A percentile compares a stretch with the other conserved stretches of the same genome.
These are phyloP conservation scores for Fusarium algeriense DNA, from an alignment of 2,329 filamentous ascomycete species.

Conservation along the genomic window DNA sequence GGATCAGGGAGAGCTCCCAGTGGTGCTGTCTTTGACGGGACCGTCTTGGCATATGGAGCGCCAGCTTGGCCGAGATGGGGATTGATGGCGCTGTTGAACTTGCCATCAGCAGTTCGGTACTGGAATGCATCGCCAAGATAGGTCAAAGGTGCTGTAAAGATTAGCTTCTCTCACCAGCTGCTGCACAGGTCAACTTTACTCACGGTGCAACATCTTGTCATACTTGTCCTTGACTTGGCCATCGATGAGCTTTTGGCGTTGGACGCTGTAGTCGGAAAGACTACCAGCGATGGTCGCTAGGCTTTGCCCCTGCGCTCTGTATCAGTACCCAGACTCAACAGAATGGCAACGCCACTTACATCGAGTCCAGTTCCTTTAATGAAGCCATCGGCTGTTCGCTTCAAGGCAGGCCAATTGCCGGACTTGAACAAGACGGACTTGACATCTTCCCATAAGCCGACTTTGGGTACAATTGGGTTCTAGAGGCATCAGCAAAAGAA, in stretches of 20 bases:
- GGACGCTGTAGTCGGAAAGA: constrained; percentile 8
- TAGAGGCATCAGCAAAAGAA: not conserved
- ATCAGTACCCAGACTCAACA: not conserved
- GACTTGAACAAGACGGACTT: not conserved
- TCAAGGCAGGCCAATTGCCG: constrained; percentile 2
- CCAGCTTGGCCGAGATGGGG: constrained; percentile 50
- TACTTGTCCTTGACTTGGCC: constrained; percentile 37
- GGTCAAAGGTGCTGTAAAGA: constrained; percentile 9
- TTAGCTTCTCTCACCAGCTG: not conserved
- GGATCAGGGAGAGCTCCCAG: constrained; percentile 48
- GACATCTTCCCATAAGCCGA: constrained; percentile 5
- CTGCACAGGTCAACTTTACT: not conserved
- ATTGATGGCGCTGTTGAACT: constrained; percentile 45
- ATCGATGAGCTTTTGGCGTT: constrained; percentile 13
- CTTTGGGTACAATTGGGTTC: not conserved
- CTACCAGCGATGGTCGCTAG: constrained; percentile 1
- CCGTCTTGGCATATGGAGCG: constrained; percentile 49
- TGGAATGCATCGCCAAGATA: constrained; percentile 45
- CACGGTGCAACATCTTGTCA: constrained; percentile 40
- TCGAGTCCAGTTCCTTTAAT: not conserved
- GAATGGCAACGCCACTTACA: not conserved
- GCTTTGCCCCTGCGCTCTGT: not conserved
- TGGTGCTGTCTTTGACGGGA: constrained; percentile 42
- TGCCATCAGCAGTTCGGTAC: constrained; percentile 48
- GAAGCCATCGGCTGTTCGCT: not conserved